Evolutionary conservation across 108 stramenopile genomes (phyloP).

Genomic region (Cyclotella kingstonii): DNA sequence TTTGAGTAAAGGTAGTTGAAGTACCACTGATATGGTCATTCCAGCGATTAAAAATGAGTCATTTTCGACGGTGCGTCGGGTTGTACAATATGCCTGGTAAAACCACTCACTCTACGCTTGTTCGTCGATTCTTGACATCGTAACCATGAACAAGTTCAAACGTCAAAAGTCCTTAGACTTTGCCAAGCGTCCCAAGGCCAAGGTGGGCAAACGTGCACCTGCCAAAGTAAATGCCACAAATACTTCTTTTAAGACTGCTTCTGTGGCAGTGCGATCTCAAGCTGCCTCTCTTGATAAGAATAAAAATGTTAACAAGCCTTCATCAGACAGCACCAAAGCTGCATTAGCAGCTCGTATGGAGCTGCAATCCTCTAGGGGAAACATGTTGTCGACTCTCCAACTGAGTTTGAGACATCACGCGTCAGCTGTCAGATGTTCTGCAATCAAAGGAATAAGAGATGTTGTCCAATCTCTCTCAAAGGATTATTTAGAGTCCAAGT

Average conservation of each 20-base stretch:
- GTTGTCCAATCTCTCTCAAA: conserved; percentile 43
- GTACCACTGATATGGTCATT: too few species aligned
- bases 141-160: conserved; percentile 8
- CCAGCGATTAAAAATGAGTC: too few species aligned
- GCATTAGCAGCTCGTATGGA: conserved; percentile 32
- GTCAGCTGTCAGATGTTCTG: conserved; percentile 56
- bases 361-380: conserved; percentile 64
- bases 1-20: too few species aligned
- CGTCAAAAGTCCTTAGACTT: conserved; percentile 46
- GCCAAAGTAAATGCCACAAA: conserved; percentile 73
- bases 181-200: conserved; percentile 76
- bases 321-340: conserved; percentile 16
- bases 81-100: too few species aligned
- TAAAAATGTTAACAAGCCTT: conserved; percentile 5
- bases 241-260: conserved; percentile 71
- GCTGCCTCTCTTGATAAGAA: conserved; percentile 36
- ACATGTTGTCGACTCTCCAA: conserved; percentile 51
- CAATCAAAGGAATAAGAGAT: conserved; percentile 65
- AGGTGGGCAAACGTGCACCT: conserved; percentile 78
- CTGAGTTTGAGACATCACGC: conserved; percentile 66
- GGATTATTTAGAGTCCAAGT: background rate
- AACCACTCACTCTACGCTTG: too few species aligned
- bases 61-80: too few species aligned
- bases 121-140: conserved; percentile 17
- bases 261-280: conserved; percentile 53